These are phyloP conservation scores for Coffea canephora DNA, from an alignment of 257 asterid species.

Conservation along the genomic window DNA sequence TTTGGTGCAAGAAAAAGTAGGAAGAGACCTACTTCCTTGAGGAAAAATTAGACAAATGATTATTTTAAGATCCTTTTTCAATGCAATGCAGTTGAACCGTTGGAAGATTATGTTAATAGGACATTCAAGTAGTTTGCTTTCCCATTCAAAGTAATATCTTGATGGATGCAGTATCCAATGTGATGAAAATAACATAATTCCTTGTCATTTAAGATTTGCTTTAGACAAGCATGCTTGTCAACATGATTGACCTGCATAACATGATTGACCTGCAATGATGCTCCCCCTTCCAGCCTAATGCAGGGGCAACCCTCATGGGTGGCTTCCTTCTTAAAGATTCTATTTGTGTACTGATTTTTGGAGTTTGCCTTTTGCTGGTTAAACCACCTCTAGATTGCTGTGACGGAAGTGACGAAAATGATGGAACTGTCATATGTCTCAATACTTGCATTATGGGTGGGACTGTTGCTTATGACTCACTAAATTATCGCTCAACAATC, in stretches of 20 bases:
- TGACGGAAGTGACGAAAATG: constrained; percentile 97
- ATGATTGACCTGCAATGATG: neutral
- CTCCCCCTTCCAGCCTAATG: neutral
- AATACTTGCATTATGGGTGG: constrained; percentile 89
- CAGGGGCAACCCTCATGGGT: neutral
- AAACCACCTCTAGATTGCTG: constrained; percentile 66
- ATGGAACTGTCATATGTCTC: constrained; percentile 60
- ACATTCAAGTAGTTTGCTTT: neutral
- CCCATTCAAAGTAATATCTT: neutral
- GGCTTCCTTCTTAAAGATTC: neutral
- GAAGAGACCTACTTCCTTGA: neutral
- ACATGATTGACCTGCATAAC: neutral
- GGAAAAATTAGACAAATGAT: neutral
- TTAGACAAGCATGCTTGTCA: neutral
- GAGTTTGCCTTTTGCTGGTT: constrained; percentile 21
- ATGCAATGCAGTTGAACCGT: neutral
- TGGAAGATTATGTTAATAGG: neutral
- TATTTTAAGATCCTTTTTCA: neutral
- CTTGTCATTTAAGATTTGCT: neutral
- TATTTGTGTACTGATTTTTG: neutral
- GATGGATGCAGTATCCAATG: neutral
- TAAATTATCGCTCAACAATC: constrained; percentile 28
- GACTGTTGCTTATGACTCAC: constrained; percentile 50
- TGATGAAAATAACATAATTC: neutral
- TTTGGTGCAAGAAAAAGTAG: neutral